phyloP scores from a whole-genome alignment of 345 rosid genomes.

The Barbarea vulgaris region DNA sequence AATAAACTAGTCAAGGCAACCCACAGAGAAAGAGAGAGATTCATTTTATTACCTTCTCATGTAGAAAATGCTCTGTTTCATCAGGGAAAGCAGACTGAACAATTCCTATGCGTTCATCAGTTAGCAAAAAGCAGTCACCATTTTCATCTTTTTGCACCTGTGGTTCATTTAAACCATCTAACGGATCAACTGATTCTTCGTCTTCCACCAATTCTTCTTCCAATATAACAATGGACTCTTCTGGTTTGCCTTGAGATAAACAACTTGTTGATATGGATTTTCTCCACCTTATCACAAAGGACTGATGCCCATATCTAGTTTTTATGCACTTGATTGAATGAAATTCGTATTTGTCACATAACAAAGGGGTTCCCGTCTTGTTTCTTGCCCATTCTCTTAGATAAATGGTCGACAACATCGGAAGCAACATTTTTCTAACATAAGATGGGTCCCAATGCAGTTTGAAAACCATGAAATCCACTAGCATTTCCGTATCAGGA shows the following conservation, averaged over 20 bases:
- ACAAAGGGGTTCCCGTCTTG: conserved; percentile 44
- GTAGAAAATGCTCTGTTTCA: conserved; percentile 60
- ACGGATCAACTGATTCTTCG: conserved; percentile 49
- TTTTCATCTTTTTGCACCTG: conserved; percentile 52
- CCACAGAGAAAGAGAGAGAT: neutral
- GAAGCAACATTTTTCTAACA: conserved; percentile 73
- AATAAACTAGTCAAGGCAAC: neutral
- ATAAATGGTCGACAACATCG: conserved; percentile 81
- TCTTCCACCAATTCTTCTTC: conserved; percentile 50
- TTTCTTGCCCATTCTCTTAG: conserved; percentile 62
- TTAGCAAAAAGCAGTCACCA: conserved; percentile 58
- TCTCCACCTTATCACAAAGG: conserved; percentile 77
- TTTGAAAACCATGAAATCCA: conserved; percentile 75
- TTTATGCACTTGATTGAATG: conserved; percentile 74
- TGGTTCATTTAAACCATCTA: conserved; percentile 54
- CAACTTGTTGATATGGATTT: conserved; percentile 44
- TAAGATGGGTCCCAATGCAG: conserved; percentile 76
- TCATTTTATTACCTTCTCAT: conserved; percentile 58
- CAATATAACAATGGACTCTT: conserved; percentile 36
- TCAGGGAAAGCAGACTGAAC: conserved; percentile 70
- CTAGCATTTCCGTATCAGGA: conserved; percentile 76
- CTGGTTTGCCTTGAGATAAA: conserved; percentile 26
- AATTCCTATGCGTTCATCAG: conserved; percentile 77
- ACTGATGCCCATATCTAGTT: conserved; percentile 63
- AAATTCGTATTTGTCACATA: conserved; percentile 69